Percentiles rank a stretch among this genome's conserved stretches.
Evolutionary conservation across 1,284 basidiomycete species (phyloP).

Genomic region (Thecaphora frezii): DNA sequence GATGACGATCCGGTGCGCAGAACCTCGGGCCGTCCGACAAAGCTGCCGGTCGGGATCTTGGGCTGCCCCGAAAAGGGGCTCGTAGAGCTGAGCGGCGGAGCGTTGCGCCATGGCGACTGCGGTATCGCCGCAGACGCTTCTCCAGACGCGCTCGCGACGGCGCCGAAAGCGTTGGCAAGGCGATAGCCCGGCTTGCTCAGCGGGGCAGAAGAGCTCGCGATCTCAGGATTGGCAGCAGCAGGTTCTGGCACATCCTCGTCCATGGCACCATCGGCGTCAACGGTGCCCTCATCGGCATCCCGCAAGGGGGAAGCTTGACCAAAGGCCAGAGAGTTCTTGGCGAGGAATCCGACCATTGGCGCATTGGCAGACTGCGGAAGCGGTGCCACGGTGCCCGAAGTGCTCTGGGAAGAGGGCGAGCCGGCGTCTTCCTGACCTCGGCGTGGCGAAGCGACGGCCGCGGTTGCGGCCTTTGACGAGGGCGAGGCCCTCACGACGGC

Average conservation of each 20-base stretch:
- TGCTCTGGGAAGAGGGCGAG: too few species aligned
- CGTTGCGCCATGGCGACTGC: constrained; percentile 28
- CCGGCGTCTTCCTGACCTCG: too few species aligned
- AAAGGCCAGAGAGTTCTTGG: constrained; percentile 21
- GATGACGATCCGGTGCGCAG: constrained; percentile 2
- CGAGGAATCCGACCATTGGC: constrained; percentile 31
- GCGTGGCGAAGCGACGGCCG: too few species aligned
- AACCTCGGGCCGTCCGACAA: not conserved
- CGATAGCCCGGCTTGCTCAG: not conserved
- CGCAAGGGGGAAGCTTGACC: not conserved
- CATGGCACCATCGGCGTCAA: constrained; percentile 13
- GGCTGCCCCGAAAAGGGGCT: constrained; percentile 38
- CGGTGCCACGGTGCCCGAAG: too few species aligned
- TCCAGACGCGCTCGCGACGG: constrained; percentile 1
- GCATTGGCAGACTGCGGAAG: too few species aligned
- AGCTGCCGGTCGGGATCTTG: constrained; percentile 13
- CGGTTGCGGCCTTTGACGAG: constrained; percentile 7
- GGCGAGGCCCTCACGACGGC: constrained; percentile 32
- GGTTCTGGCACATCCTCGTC: constrained; percentile 8
- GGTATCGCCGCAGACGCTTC: constrained; percentile 1
- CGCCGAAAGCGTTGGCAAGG: not conserved
- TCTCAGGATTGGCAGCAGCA: constrained; percentile 2
- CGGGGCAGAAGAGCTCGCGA: not conserved
- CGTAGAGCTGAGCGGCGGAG: constrained; percentile 28
- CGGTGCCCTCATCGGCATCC: not conserved